These are phyloP conservation scores for Umbellularia californica DNA, from an alignment of 164 flowering plant genomes.

Conservation along the genomic window DNA sequence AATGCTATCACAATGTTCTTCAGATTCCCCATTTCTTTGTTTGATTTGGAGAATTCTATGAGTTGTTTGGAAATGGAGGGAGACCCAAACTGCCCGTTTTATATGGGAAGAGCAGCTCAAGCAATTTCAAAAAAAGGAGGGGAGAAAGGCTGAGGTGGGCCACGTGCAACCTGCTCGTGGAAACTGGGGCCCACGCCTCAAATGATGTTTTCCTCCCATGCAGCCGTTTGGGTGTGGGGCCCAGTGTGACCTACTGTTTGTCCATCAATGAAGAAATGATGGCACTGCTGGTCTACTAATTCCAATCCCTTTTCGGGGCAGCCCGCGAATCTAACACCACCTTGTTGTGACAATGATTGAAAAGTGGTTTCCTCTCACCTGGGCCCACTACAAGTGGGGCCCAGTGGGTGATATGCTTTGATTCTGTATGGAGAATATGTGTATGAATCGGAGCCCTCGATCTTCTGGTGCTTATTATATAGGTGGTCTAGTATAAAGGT, in stretches of 20 bases:
- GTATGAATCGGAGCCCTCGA: too few relatives aligned
- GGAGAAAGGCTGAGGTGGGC: neutral
- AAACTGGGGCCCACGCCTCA: neutral
- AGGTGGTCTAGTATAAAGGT: too few relatives aligned
- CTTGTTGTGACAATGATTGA: neutral
- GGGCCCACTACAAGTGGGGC: neutral
- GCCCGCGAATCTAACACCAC: neutral
- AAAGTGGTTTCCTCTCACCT: neutral
- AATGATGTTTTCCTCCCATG: neutral
- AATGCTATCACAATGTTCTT: slow-evolving; percentile 55
- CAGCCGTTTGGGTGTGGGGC: neutral
- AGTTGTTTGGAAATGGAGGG: neutral
- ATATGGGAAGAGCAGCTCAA: neutral
- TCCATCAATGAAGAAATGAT: neutral
- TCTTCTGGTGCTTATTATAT: too few relatives aligned
- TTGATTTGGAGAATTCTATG: neutral
- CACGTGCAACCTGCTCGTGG: neutral
- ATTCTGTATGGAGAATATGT: too few relatives aligned
- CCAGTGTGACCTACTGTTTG: too few relatives aligned
- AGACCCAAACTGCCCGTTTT: neutral
- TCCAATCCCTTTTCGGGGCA: neutral
- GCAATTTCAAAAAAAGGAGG: neutral
- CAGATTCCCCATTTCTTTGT: slow-evolving; percentile 32
- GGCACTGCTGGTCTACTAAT: neutral
- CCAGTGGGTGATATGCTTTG: neutral